Evolutionary conservation across 2,329 filamentous ascomycete genomes (phyloP).

Genomic region (Emmonsiellopsis sp.): DNA sequence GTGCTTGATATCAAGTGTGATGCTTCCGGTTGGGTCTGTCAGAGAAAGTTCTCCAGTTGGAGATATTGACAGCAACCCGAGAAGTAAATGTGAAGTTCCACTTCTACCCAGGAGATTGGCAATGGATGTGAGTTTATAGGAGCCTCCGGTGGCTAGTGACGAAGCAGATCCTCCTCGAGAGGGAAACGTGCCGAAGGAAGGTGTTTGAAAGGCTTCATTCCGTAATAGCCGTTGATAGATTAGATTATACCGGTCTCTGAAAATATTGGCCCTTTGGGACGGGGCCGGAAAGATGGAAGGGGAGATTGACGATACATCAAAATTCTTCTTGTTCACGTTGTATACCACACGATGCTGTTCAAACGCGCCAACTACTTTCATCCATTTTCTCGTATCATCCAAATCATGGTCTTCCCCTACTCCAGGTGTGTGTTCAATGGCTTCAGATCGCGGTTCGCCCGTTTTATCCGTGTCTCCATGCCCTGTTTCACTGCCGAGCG

Average conservation of each 20-base stretch:
- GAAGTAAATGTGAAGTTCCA: conserved; percentile 72
- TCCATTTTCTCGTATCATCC: conserved; percentile 62
- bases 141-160: conserved; percentile 41
- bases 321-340: conserved; percentile 66
- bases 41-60: conserved; percentile 75
- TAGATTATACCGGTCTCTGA: conserved; percentile 83
- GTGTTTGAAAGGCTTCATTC: conserved; percentile 86
- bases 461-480: conserved; percentile 31
- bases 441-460: conserved; percentile 36
- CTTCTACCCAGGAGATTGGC: conserved; percentile 66
- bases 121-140: conserved; percentile 83
- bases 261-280: conserved; percentile 72
- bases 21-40: conserved; percentile 79
- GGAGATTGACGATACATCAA: conserved; percentile 61
- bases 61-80: conserved; percentile 71
- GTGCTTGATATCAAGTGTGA: conserved; percentile 71
- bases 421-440: conserved; percentile 14
- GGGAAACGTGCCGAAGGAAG: conserved; percentile 56
- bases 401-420: background rate
- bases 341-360: conserved; percentile 59
- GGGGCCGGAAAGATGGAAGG: conserved; percentile 66
- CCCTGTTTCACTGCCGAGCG: conserved; percentile 53
- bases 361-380: conserved; percentile 74
- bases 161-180: conserved; percentile 52
- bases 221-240: conserved; percentile 85